phyloP scores from a whole-genome alignment of 805 yeast species.

The Yamadazyma endophytica region DNA sequence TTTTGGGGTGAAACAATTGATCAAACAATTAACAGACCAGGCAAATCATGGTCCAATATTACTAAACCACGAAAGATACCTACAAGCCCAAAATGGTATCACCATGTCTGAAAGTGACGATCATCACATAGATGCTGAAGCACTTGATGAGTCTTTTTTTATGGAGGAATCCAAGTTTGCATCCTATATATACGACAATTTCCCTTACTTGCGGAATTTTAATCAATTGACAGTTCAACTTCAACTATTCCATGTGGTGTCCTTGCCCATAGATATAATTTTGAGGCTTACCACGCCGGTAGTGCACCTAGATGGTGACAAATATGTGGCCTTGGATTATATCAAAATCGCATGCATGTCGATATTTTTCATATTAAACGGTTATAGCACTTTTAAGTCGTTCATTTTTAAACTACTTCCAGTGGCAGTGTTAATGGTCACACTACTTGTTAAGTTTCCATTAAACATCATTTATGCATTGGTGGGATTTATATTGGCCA shows the following conservation, averaged over 20 bases:
- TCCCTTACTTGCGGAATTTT: no score
- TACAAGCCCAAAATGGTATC: conserved; percentile 2
- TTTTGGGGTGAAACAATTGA: conserved; percentile 25
- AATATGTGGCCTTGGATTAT: conserved; percentile 2
- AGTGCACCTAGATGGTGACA: background rate
- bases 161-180: conserved; percentile 2
- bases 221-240: no score
- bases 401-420: conserved; percentile 6
- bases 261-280: conserved; percentile 4
- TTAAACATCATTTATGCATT: conserved; percentile 21
- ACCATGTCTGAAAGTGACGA: conserved; percentile 1
- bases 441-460: conserved; percentile 8
- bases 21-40: conserved; percentile 26
- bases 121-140: no score
- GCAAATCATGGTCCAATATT: conserved; percentile 1
- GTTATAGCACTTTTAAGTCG: background rate
- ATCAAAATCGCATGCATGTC: background rate
- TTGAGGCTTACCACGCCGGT: conserved; percentile 8
- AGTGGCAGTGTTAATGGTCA: conserved; percentile 1
- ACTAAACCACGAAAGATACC: conserved; percentile 7
- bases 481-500: conserved; percentile 62
- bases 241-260: no score
- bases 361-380: conserved; percentile 1
- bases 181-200: no score
- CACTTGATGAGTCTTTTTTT: no score